A percentile compares a stretch with the other conserved stretches of the same genome.
Evolutionary conservation across 768 basidiomycete genomes (phyloP).

Genomic region (Suillus spraguei): DNA sequence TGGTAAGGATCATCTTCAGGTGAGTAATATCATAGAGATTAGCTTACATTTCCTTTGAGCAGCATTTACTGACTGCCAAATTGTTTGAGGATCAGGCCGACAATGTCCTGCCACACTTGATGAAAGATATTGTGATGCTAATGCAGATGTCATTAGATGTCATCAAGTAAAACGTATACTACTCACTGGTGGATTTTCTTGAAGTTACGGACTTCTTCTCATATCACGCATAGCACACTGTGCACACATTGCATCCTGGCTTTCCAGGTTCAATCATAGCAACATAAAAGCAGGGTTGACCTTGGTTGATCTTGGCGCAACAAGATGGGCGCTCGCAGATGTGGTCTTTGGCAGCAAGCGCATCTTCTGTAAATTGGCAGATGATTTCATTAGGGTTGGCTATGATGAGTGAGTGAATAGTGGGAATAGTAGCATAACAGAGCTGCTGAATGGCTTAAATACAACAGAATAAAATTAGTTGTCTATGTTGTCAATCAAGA

Average conservation of each 20-base stretch:
- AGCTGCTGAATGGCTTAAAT: neutral
- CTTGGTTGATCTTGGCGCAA: conserved; percentile 2
- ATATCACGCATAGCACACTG: conserved; percentile 6
- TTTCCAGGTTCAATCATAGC: conserved; percentile 4
- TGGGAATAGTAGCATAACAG: no score
- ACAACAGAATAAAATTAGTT: no score
- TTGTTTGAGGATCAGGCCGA: no score
- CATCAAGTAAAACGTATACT: no score
- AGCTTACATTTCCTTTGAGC: no score
- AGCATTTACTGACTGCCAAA: no score
- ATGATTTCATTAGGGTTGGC: neutral
- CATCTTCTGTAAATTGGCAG: neutral
- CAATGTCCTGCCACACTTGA: no score
- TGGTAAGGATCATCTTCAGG: no score
- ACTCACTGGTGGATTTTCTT: neutral
- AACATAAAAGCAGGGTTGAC: conserved; percentile 10
- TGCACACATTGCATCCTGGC: neutral
- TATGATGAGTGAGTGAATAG: neutral
- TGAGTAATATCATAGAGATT: no score
- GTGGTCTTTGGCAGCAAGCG: conserved; percentile 2
- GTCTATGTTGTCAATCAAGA: no score
- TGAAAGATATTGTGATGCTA: no score
- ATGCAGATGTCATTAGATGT: neutral
- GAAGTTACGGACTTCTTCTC: conserved; percentile 1
- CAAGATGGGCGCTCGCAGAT: conserved; percentile 1